Conservation (phyloP, 2,329 filamentous ascomycete species). For the Epicoccum nigrum region DNA sequence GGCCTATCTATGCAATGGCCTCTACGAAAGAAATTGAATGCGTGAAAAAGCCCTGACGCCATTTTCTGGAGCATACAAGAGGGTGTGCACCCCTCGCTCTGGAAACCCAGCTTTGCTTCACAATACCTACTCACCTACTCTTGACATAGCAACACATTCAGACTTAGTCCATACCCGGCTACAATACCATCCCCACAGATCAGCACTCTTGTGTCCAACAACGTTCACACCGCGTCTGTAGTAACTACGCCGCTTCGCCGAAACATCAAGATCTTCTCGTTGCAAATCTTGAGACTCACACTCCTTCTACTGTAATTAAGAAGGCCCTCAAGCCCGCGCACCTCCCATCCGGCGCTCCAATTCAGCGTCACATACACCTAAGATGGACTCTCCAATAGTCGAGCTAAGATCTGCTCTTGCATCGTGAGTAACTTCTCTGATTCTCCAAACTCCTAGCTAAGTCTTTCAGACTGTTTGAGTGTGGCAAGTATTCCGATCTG, state of each 20-base stretch:
- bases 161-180: conserved; percentile 1
- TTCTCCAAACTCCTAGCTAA: conserved; percentile 28
- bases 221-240: conserved; percentile 26
- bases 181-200: conserved; percentile 11
- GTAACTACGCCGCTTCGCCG: conserved; percentile 8
- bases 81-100: conserved; percentile 22
- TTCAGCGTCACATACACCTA: conserved; percentile 5
- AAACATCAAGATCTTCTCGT: conserved; percentile 12
- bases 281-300: conserved; percentile 20
- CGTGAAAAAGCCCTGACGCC: conserved; percentile 23
- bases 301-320: conserved; percentile 16
- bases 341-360: neutral
- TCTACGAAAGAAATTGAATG: conserved; percentile 26
- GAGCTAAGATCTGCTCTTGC: conserved; percentile 56
- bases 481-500: conserved; percentile 55
- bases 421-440: conserved; percentile 49
- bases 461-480: conserved; percentile 46
- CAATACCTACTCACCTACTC: conserved; percentile 1
- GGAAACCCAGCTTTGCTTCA: neutral
- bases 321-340: conserved; percentile 3
- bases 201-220: conserved; percentile 9
- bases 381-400: conserved; percentile 49
- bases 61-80: conserved; percentile 35
- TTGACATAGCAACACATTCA: neutral
- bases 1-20: conserved; percentile 32